Percentiles rank a stretch among this genome's conserved stretches.
These are phyloP conservation scores for Blakeslea trispora DNA, from an alignment of 371 early-diverging fungal genomes.

Conservation along the genomic window DNA sequence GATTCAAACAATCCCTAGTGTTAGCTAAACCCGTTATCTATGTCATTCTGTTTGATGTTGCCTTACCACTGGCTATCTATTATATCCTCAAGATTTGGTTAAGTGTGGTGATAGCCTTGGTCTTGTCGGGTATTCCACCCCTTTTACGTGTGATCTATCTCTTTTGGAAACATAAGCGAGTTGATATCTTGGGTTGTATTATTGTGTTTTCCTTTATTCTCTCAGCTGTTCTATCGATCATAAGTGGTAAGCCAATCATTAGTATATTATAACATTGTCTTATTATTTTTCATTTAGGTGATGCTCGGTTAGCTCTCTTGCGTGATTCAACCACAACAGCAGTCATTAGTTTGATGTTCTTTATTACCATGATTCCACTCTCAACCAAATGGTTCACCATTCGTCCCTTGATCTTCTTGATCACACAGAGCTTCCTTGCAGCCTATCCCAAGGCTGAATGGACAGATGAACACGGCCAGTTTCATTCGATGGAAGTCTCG, in stretches of 20 bases:
- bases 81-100: constrained; percentile 36
- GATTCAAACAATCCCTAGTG: not conserved
- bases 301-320: constrained; percentile 45
- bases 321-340: constrained; percentile 49
- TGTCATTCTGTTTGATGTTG: constrained; percentile 24
- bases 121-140: constrained; percentile 57
- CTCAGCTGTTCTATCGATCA: constrained; percentile 42
- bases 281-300: constrained; percentile 24
- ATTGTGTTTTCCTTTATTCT: constrained; percentile 43
- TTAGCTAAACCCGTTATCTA: not conserved
- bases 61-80: constrained; percentile 39
- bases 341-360: constrained; percentile 44
- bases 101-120: constrained; percentile 34
- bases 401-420: constrained; percentile 36
- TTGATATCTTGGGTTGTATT: constrained; percentile 49
- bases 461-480: constrained; percentile 10
- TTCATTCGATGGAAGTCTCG: constrained; percentile 1
- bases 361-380: constrained; percentile 46
- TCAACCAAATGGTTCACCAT: constrained; percentile 33
- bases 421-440: constrained; percentile 9
- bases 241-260: constrained; percentile 40
- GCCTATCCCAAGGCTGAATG: constrained; percentile 2
- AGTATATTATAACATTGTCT: not conserved
- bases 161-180: constrained; percentile 20
- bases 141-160: constrained; percentile 31